Evolutionary conservation across 768 basidiomycete species (phyloP), one percentile per base, ranked within the genome.

Genomic region (Nidula microcarpa): DNA sequence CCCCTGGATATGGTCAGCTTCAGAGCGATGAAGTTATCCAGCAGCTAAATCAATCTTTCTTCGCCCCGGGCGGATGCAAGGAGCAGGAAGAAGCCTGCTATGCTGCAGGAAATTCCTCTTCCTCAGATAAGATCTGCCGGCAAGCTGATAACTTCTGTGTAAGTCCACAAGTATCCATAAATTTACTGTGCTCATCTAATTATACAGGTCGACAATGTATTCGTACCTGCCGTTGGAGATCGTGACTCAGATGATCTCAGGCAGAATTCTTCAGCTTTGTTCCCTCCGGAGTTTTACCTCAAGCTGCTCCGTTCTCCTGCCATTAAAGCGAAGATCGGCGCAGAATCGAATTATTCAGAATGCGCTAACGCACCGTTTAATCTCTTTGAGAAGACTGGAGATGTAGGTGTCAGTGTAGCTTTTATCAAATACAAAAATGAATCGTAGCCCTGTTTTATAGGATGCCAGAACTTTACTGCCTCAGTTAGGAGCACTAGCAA

Each of bases 1-100:
- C 86, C 0, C 86, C 86, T 6, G 83, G 84, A 11, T 87, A 86
- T 56, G 85, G 86, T 5, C 84, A 76, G 55, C 77, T 87, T 9
- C 80, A 81, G 54, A 71, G 69, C 33, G 69, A 77, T 43, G 53
- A 59, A 4, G 75, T 80, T 1, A 63, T 86, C 39, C 62, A 67
- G 33, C 55, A 72, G 35, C 65, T 86, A n/a, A 82, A 78, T 34
- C 51, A 73, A 1, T 68, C 80, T 1, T 85, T 71, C 60, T 84
- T 75, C 56, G 65, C 63, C 6, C 43, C 70, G 0, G 67, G 71
- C 7, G 85, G 85, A 7, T 87, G 85, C 55, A 61, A 71, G 46
- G 81, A 69, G 5, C 81, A 82, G 60, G 80, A 81, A 59, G 53
- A 74, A 50, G 77, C 77, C 2, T 87, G 86, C 57, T 82, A 77